A percentile compares a stretch with the other conserved stretches of the same genome.
Evolutionary conservation across 305 asterid genomes (phyloP).

Genomic region (Salvia sclarea): DNA sequence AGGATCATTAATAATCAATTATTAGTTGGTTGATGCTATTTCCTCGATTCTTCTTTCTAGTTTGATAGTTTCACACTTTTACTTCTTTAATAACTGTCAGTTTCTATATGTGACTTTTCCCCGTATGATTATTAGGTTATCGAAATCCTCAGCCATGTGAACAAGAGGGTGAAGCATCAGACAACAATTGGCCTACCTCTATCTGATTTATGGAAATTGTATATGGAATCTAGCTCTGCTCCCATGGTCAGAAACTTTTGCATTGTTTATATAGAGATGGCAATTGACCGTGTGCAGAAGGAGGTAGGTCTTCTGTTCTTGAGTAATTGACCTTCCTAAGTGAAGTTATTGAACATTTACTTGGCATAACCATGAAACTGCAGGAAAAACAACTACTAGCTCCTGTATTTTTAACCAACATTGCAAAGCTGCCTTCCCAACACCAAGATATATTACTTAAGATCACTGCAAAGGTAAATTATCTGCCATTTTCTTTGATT

Average conservation of each 20-base stretch:
- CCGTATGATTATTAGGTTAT: slow-evolving; percentile 57
- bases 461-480: slow-evolving; percentile 64
- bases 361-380: slow-evolving; percentile 27
- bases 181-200: slow-evolving; percentile 68
- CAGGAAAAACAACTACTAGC: slow-evolving; percentile 77
- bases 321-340: slow-evolving; percentile 22
- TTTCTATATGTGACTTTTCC: slow-evolving; percentile 30
- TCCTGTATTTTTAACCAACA: slow-evolving; percentile 62
- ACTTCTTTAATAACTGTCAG: slow-evolving; percentile 16
- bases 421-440: slow-evolving; percentile 76
- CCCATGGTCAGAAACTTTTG: slow-evolving; percentile 91
- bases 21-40: slow-evolving; percentile 18
- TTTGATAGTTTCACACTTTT: not conserved
- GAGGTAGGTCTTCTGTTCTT: slow-evolving; percentile 55
- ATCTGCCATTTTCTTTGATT: slow-evolving; percentile 17
- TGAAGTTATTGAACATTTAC: slow-evolving; percentile 17
- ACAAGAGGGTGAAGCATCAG: slow-evolving; percentile 93
- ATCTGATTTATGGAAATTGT: slow-evolving; percentile 74
- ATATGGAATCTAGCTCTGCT: slow-evolving; percentile 67
- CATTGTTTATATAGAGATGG: slow-evolving; percentile 89
- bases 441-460: slow-evolving; percentile 90
- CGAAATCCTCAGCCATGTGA: slow-evolving; percentile 88
- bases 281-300: slow-evolving; percentile 68
- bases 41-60: slow-evolving; percentile 2
- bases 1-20: too few relatives aligned